Conservation (phyloP, 2,329 filamentous ascomycete genomes). For the Diaporthe vaccinii region DNA sequence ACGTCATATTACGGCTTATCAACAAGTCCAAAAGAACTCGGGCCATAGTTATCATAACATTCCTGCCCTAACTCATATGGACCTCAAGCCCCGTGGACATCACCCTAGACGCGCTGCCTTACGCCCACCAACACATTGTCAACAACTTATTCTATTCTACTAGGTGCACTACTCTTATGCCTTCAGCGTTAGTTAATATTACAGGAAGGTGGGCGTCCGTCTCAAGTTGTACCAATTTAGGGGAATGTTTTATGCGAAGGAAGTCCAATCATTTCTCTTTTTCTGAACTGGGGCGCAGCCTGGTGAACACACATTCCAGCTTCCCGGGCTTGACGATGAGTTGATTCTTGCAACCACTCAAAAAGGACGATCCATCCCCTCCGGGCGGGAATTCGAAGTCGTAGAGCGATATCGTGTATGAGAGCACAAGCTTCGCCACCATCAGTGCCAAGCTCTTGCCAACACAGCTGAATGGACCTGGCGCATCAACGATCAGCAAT, state of each 20-base stretch:
- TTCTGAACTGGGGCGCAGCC: background rate
- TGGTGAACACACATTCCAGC: background rate
- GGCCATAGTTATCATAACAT: background rate
- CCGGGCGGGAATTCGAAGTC: background rate
- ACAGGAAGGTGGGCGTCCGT: background rate
- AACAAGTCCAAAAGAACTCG: too few species aligned
- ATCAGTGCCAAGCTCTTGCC: background rate
- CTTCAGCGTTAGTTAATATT: background rate
- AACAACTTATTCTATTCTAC: background rate
- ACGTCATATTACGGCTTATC: background rate
- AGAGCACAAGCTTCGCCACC: slow-evolving; percentile 1
- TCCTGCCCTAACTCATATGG: too few species aligned
- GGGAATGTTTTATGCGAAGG: too few species aligned
- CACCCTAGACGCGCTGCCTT: too few species aligned
- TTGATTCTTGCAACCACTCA: background rate
- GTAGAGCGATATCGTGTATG: background rate
- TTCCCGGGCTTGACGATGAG: background rate
- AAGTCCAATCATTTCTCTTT: background rate
- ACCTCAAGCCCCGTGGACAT: too few species aligned
- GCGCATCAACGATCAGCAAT: background rate
- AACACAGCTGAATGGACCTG: background rate
- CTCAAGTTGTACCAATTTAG: background rate
- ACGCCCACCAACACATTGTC: too few species aligned
- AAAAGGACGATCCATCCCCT: background rate
- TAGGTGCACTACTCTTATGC: background rate